Base-by-base conservation (phyloP, 352 stramenopile species). In the Phytophthora vignae region DNA sequence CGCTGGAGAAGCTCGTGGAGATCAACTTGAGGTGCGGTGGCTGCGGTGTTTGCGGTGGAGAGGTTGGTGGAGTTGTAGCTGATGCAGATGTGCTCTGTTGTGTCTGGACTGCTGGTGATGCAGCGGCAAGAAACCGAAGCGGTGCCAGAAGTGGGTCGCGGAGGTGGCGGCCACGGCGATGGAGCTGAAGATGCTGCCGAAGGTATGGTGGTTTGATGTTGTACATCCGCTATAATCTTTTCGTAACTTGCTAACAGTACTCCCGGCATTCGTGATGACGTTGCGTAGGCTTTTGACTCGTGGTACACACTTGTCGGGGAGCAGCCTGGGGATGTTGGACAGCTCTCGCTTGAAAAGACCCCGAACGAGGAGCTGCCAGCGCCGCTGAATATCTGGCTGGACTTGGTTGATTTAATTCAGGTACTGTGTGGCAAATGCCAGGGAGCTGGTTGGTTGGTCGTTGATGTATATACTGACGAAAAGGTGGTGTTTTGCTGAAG, bases 121-220 rank as follows among this genome's bases (percentile, higher is more conserved):
- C 58, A 96, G 88, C 59, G 82, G 73, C 6, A 85, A 91, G 50
- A 96, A 95, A 61, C 64, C 85, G 60, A 93, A 94, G 55, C 69
- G 86, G 36, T 91, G 83, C 44, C 90, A 96, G 64, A 96, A 96
- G 56, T 91, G 89, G 85, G 77, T 91, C 15, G 67, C 73, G 2
- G 90, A 96, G 53, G 68, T 94, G 5, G 88, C 90, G 1, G 49
- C 66, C 2, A 87, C 85, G 4, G 81, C 90, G 0, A 66, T 84
- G 27, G 71, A 79, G 46, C 61, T 92, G 48, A 91, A 92, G 44
- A 58, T 83, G 53, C 70, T 88, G 10, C 67, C 79, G 3, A 92
- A 87, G 25, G 61, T 72, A 36, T 49, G 40, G 40, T 15, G 40
- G 15, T 11, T 42, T 42, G 36, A 15, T 42, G 36, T 11, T 42